Base-by-base conservation (phyloP, 2,329 filamentous ascomycete species). In the Fusarium buharicum region DNA sequence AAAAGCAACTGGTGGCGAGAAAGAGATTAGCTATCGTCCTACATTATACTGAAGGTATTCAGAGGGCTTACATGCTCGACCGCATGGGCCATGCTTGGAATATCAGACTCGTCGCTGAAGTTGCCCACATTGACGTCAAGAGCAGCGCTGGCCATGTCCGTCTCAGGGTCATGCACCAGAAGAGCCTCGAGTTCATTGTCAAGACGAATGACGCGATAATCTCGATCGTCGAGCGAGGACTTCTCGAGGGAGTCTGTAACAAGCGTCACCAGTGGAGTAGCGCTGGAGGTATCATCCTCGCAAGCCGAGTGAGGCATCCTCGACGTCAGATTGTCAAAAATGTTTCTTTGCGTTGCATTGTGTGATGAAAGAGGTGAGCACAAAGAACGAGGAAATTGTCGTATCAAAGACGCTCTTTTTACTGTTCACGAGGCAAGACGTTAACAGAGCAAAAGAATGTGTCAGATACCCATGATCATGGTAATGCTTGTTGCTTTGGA, bases 61-160 rank as follows among this genome's bases (percentile, higher is more conserved):
- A 46, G 37, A 49, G 18, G 56, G 56, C 77, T 75, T 79, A 87
- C 85, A 84, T 97, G 94, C 81, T 98, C 94, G 50, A 98, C 92
- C 7, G 93, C 93, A 79, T 98, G 95, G 48, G 94, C 94, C 86
- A 96, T 93, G 57, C 95, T 93, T 13, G 92, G 93, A 86, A 98
- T 93, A 69, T 93, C 91, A 65, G 90, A 86, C 65, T 91, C 87
- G 73, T 99, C 95, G 73, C 91, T 96, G 79, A 97, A 97, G 77
- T 92, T 96, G 60, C 95, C 95, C 31, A 97, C 94, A 75, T 96
- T 93, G 73, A 98, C 93, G 74, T 98, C 95, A 73, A 98, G 87
- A 46, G 94, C 91, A 10, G 94, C 95, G 71, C 93, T 96, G 64
- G 95, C 93, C 83, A 98, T 98, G 82, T 99, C 95, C 8, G 95